Percentiles rank a stretch among this genome's conserved stretches.
These are phyloP conservation scores for Ganoderma resinaceum DNA, from an alignment of 1,284 basidiomycete species.

Conservation along the genomic window DNA sequence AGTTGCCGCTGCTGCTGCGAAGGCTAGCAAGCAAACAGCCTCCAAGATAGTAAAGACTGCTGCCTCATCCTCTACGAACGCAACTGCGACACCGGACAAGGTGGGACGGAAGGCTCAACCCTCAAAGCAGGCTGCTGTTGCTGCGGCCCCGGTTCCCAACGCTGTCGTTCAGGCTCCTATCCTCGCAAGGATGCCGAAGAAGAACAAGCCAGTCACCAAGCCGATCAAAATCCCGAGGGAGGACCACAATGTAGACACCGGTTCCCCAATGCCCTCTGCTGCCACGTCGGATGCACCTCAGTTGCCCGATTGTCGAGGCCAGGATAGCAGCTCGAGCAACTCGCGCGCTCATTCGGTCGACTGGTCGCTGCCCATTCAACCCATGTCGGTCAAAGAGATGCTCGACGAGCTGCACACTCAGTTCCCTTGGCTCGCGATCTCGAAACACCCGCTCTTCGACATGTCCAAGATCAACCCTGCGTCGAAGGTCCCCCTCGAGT, in stretches of 20 bases:
- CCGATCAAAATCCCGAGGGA: slow-evolving; percentile 67
- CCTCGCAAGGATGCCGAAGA: slow-evolving; percentile 81
- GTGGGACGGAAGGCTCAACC: slow-evolving; percentile 24
- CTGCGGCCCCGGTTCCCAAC: slow-evolving; percentile 38
- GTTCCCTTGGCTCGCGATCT: slow-evolving; percentile 67
- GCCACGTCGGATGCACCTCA: slow-evolving; percentile 52
- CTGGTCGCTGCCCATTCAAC: slow-evolving; percentile 44
- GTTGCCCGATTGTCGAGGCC: slow-evolving; percentile 43
- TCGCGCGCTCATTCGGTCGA: slow-evolving; percentile 70
- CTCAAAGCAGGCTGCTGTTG: slow-evolving; percentile 18
- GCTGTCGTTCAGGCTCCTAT: slow-evolving; percentile 66
- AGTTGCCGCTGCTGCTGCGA: slow-evolving; percentile 36
- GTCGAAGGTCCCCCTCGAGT: slow-evolving; percentile 78
- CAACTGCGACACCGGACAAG: slow-evolving; percentile 34
- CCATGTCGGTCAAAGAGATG: slow-evolving; percentile 63
- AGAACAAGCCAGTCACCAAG: slow-evolving; percentile 71
- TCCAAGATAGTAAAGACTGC: slow-evolving; percentile 37
- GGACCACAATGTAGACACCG: slow-evolving; percentile 51
- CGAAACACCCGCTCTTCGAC: slow-evolving; percentile 78
- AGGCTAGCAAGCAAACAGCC: slow-evolving; percentile 42
- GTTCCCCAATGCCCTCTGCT: slow-evolving; percentile 51
- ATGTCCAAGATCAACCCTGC: slow-evolving; percentile 70
- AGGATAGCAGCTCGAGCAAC: slow-evolving; percentile 55
- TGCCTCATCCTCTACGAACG: slow-evolving; percentile 29
- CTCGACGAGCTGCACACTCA: slow-evolving; percentile 69